Evolutionary conservation across 805 yeast genomes (phyloP), one percentile per base, ranked within the genome.

Genomic region (Metschnikowia amazonensis): DNA sequence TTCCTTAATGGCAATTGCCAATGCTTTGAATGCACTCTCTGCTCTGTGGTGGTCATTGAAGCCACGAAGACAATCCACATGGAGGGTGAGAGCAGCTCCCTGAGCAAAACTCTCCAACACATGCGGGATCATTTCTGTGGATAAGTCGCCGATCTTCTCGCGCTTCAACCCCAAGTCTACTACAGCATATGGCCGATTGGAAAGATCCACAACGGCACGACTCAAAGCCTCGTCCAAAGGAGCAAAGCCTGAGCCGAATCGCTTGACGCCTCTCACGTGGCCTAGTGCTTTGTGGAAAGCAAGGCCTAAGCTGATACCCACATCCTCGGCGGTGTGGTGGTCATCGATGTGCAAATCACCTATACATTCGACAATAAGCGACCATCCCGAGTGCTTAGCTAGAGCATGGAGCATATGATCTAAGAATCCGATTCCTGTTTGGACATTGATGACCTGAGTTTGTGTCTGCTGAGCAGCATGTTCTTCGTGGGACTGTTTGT

Each of bases 111-210:
- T 84, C 65, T 89, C 96, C 50, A 94, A 63, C 39, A 94, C 90
- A 65, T 94, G 99, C n/a, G 97, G 97, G 52, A 94, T 85, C 99
- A 94, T 94, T 69, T 94, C 99, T 59, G 94, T 81, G 30, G 89
- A 80, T 43, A 94, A 75, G 59, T 87, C 95, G 43, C 99, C 99
- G 56, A 94, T 82, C 63, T 84, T 89, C 64, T 94, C 99, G 53
- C 99, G 77, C 66, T 84, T 86, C 60, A 94, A 76, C 0, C 96
- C 97, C 49, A 94, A 73, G 31, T 94, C 96, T 32, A 89, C 75
- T 14, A 88, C 94, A 0, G 97, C 95, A 66, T 69, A 90, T 2
- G 99, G 98, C 56, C 99, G 77, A 64, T 89, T 89, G 14, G 96
- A 87, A 49, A 94, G 72, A 60, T 94, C 99, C 8, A 94, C 89